Evolutionary conservation across 1,284 basidiomycete species (phyloP), one percentile per base, ranked within the genome.

Genomic region (Ceratobasidium sp.): DNA sequence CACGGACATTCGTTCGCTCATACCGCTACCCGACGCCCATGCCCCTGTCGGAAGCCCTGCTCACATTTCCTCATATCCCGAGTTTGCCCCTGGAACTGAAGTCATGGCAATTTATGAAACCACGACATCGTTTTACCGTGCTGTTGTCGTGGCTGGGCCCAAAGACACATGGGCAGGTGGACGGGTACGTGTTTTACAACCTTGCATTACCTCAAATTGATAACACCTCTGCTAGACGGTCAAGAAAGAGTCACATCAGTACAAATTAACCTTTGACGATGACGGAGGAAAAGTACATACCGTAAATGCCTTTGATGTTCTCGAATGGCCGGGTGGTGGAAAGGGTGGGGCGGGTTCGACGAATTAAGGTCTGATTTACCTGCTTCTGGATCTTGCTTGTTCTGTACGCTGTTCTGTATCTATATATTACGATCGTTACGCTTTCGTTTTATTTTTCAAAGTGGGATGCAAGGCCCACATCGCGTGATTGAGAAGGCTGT

Each of bases 61-160:
- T 20, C 89, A 91, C 77, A 79, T 86, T 45, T 85, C 82, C 73
- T 82, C 86, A 13, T 91, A 92, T 77, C 88, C 85, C 57, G 86
- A 88, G 72, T 92, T 91, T 75, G 77, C 83, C n/a, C 78, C 83
- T 0, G 86, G 90, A 1, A 86, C 88, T 12, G 89, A 83, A 0
- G 91, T 93, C 5, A 85, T 93, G 84, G 91, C 89, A 0, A 79
- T 93, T 13, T 93, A 92, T 77, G 91, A 91, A 0, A 91, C 93
- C 75, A 93, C 91, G 0, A 92, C 90, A 73, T 92, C 90, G 76
- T 93, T 93, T 79, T 93, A 93, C 74, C 87, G 89, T 20, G 91
- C 91, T 5, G 88, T 91, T 75, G 91, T 92, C 2, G 82, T 91
- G 52, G 81, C 85, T 15, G 84, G 85, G 7, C 90, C 89, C 6